Evolutionary conservation across 768 basidiomycete genomes (phyloP).

Genomic region (Sporobolomyces phaffii): DNA sequence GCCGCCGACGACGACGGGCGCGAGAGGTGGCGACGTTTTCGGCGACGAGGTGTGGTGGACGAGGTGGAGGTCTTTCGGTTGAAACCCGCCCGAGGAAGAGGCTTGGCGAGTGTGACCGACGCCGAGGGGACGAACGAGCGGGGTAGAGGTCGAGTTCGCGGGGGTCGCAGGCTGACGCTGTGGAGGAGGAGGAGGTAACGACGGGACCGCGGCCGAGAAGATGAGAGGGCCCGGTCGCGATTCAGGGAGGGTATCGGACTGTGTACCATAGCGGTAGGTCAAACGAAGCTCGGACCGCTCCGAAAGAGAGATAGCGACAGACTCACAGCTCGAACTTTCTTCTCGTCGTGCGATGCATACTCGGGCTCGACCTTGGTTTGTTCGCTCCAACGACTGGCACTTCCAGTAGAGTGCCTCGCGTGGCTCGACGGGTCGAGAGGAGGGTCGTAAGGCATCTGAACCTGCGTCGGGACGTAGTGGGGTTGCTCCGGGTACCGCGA

Average conservation of each 20-base stretch:
- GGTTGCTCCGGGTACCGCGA: too few relatives aligned
- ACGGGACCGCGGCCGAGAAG: neutral
- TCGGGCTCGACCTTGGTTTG: neutral
- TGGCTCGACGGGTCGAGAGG: neutral
- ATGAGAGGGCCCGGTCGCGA: neutral
- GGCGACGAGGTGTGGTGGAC: neutral
- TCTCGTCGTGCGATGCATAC: neutral
- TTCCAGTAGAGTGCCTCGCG: neutral
- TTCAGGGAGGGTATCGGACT: too few relatives aligned
- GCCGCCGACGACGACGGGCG: neutral
- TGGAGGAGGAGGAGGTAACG: constrained; percentile 4
- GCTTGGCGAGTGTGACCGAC: neutral
- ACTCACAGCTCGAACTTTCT: neutral
- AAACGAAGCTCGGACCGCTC: too few relatives aligned
- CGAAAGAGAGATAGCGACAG: too few relatives aligned
- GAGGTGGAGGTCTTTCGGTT: neutral
- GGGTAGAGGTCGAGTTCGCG: neutral
- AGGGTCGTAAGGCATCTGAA: constrained; percentile 10
- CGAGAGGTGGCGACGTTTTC: too few relatives aligned
- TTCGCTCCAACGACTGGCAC: constrained; percentile 3
- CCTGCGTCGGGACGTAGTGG: constrained; percentile 6
- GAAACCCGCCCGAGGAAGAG: neutral
- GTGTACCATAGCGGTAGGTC: too few relatives aligned
- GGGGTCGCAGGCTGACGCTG: neutral
- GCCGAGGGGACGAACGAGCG: neutral